Conservation (phyloP, 2,329 filamentous ascomycete species). For the Pseudogymnoascus sp. region DNA sequence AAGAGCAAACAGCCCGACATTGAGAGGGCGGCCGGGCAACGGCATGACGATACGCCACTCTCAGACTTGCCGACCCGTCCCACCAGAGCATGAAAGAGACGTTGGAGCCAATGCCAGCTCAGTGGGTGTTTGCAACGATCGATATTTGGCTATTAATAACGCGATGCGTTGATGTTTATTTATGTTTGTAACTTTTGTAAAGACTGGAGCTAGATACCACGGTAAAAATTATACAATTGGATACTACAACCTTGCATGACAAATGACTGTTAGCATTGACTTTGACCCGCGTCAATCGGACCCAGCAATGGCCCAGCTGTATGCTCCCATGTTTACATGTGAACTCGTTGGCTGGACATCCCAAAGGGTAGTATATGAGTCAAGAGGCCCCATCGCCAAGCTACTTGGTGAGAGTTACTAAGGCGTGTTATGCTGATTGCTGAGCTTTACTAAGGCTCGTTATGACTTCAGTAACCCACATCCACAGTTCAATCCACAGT, state of each 20-base stretch:
- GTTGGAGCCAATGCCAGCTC: background rate
- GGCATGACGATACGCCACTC: background rate
- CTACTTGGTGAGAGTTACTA: background rate
- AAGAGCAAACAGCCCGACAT: conserved; percentile 26
- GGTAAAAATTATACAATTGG: background rate
- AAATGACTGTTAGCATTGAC: background rate
- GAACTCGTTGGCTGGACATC: background rate
- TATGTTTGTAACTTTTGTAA: conserved; percentile 6
- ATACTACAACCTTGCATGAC: background rate
- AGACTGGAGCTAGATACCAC: background rate
- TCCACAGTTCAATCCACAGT: too few species aligned
- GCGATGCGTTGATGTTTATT: background rate
- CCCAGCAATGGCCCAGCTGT: background rate
- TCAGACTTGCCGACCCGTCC: background rate
- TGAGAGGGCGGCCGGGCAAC: conserved; percentile 15
- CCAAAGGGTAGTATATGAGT: background rate
- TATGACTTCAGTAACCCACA: background rate
- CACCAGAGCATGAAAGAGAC: background rate
- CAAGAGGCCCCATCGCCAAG: background rate
- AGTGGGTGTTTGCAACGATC: background rate
- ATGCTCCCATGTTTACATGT: background rate
- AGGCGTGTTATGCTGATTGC: background rate
- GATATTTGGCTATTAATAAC: background rate
- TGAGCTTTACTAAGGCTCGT: background rate
- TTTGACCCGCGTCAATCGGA: background rate